Base-by-base conservation (phyloP, 306 rosid species). In the Rosa lucieae region DNA sequence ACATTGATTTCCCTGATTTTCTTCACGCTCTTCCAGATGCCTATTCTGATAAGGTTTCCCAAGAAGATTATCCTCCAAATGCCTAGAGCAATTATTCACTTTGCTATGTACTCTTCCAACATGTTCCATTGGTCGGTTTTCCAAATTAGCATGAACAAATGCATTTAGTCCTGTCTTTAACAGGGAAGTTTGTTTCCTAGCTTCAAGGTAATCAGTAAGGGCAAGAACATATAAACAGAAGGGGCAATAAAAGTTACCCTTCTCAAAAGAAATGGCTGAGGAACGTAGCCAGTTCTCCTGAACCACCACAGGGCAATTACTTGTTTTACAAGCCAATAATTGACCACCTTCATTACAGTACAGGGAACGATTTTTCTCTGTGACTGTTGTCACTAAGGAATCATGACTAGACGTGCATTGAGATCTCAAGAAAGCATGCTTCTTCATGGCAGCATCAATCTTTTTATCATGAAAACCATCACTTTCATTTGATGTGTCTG, bases 181-280 rank as follows among this genome's bases (percentile, higher is more conserved):
- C 81, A 84, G 70, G 59, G 91, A 91, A 74, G 82, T 81, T 48
- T 85, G 32, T 79, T 88, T 83, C 88, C 88, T 87, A 15, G 97
- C 88, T 78, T 87, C 94, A 78, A 81, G 82, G 85, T 87, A 89
- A 77, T 88, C 92, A 44, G 91, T 82, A 70, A 79, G 76, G 81
- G 92, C 83, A 58, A 23, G 86, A 52, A 87, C 86, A 81, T 87
- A 90, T 44, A 71, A 81, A 80, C 98, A 94, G 74, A 90, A 89
- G 9, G 97, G 97, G 83, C 98, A 94, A 55, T 83, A 78, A 72
- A 86, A 88, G 46, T 82, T 79, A 3, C 85, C 91, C 51, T 78
- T 74, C 70, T 77, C 80, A 53, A 85, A 85, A 79, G 82, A 63
- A 49, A 65, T 81, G 70, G 83, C 80, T 51, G 79, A 61, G 71